Conservation (phyloP, 2,329 filamentous ascomycete genomes). For the Coleophoma cylindrospora region DNA sequence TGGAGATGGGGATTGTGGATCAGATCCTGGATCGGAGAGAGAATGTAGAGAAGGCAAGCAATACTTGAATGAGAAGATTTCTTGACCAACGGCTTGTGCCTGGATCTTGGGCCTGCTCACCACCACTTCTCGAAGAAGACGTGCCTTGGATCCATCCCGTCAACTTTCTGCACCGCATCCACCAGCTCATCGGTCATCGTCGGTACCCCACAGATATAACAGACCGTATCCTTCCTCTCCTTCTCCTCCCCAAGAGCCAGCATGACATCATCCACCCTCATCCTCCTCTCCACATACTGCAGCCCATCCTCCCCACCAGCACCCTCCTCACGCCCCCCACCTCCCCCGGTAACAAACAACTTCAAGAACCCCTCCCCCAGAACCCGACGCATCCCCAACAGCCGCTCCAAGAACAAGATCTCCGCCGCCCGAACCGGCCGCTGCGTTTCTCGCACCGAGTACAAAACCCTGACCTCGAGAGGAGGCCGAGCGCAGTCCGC, state of each 20-base stretch:
- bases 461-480: slow-evolving; percentile 17
- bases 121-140: slow-evolving; percentile 1
- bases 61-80: background rate
- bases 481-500: background rate
- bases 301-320: background rate
- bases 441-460: slow-evolving; percentile 22
- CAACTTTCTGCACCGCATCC: background rate
- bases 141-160: background rate
- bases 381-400: slow-evolving; percentile 18
- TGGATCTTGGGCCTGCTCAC: background rate
- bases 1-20: slow-evolving; percentile 88
- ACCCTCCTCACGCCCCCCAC: background rate
- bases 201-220: background rate
- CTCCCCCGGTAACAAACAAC: background rate
- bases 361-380: background rate
- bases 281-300: background rate
- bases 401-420: slow-evolving; percentile 47
- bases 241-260: background rate
- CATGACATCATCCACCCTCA: background rate
- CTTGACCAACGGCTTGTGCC: background rate
- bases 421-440: slow-evolving; percentile 18
- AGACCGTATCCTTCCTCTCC: background rate
- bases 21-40: slow-evolving; percentile 70
- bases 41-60: slow-evolving; percentile 10
- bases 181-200: background rate